These are phyloP conservation scores for Pythium monospermum DNA, from an alignment of 352 stramenopile species.

Conservation along the genomic window DNA sequence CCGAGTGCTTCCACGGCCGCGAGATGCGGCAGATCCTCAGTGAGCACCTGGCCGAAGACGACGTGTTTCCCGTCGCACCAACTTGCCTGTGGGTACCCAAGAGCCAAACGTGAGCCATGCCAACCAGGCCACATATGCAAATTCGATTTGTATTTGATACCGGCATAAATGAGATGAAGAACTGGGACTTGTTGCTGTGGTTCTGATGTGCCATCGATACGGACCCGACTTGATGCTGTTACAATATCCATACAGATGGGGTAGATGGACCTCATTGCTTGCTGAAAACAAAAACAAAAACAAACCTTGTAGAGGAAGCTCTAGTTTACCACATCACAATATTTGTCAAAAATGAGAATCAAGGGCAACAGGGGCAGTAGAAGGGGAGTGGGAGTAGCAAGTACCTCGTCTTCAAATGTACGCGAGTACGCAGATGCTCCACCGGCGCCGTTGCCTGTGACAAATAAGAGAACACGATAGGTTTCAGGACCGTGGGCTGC, in stretches of 20 bases:
- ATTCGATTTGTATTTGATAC: too few relatives aligned
- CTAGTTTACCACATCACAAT: slow-evolving; percentile 39
- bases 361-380: too few relatives aligned
- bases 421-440: slow-evolving; percentile 92
- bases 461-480: too few relatives aligned
- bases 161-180: slow-evolving; percentile 96
- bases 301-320: slow-evolving; percentile 75
- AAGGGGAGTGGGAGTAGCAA: too few relatives aligned
- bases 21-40: slow-evolving; percentile 54
- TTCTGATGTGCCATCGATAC: slow-evolving; percentile 98
- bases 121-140: background rate
- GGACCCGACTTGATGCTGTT: slow-evolving; percentile 88
- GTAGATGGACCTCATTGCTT: too few relatives aligned
- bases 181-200: slow-evolving; percentile 97
- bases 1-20: slow-evolving; percentile 39
- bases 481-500: too few relatives aligned
- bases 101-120: too few relatives aligned
- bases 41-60: slow-evolving; percentile 96
- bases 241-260: too few relatives aligned
- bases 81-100: slow-evolving; percentile 29
- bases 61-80: slow-evolving; percentile 98
- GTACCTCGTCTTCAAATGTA: slow-evolving; percentile 95
- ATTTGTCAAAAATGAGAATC: too few relatives aligned
- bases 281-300: too few relatives aligned
- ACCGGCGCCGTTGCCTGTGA: slow-evolving; percentile 85